Evolutionary conservation across 169 alveolate genomes (phyloP), one percentile per base, ranked within the genome.

Genomic region (Theileria orientalis): DNA sequence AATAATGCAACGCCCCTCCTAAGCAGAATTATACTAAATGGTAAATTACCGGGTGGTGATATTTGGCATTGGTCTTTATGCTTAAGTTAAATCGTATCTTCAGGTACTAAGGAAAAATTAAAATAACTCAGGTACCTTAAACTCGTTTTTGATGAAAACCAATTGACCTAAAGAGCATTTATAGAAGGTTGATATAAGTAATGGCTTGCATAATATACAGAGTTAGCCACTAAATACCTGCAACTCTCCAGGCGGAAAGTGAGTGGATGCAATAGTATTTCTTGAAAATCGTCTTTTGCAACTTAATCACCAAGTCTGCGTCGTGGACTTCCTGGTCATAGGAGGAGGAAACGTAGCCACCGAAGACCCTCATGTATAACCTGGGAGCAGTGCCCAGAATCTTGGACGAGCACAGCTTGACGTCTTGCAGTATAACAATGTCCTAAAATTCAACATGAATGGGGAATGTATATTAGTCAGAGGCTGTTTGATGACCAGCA

Each of bases 311-410:
- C 41, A 74, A 33, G 42, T 35, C 37, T 23, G 61, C 83, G 27
- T 74, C 83, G 13, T 47, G 57, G 8, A 74, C 27, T 27, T 74
- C 47, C 74, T 74, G 83, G n/a, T 63, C 83, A 25, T 74, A 64
- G 0, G 83, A 52, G 0, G 61, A 27, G 21, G 35, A 7, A 0
- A 51, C 59, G 2, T 64, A 46, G 2, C 83, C 42, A 9, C 60
- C 60, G 25, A 21, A 49, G 14, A 33, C 25, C 27, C 60, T 49
- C 27, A 33, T 32, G 9, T 27, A 49, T 16, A 49, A 49, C 25
- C 25, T 49, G 14, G 60, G 60, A 29, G 19, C 35, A 11, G 19
- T 49, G 1, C 60, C 60, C 9, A 33, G 49, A 7, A 74, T 49
- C 25, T 44, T 42, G 1, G 83, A 74, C 25, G 56, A 71, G 68